Conservation (phyloP, 257 asterid genomes). For the Phtheirospermum japonicum region DNA sequence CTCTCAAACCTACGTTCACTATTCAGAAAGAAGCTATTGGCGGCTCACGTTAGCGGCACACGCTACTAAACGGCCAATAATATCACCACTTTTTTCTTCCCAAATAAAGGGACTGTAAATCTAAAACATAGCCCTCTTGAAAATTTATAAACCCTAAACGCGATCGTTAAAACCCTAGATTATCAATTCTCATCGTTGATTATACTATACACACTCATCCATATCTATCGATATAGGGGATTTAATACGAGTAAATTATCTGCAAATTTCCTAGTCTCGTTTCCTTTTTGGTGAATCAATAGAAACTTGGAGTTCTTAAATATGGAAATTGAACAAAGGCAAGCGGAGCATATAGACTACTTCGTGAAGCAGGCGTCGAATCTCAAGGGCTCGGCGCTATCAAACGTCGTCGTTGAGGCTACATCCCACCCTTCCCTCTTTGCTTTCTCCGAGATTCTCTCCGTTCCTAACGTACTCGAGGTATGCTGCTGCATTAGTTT, state of each 20-base stretch:
- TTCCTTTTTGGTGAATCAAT: conserved; percentile 21
- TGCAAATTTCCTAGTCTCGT: neutral
- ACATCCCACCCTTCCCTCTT: conserved; percentile 94
- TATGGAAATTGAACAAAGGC: conserved; percentile 89
- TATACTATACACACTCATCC: too few relatives aligned
- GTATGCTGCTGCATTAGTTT: conserved; percentile 29
- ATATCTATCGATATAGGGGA: too few relatives aligned
- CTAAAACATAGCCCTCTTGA: too few relatives aligned
- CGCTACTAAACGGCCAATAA: too few relatives aligned
- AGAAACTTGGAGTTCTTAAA: conserved; percentile 23
- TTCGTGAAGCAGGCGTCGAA: conserved; percentile 73
- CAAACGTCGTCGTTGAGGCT: conserved; percentile 64
- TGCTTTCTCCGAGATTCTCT: conserved; percentile 92
- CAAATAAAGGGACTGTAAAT: too few relatives aligned
- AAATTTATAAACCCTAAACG: conserved; percentile 30
- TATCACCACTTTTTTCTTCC: too few relatives aligned
- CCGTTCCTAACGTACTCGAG: conserved; percentile 64
- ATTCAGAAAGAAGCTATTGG: too few relatives aligned
- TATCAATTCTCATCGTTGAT: conserved; percentile 9
- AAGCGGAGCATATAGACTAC: conserved; percentile 75
- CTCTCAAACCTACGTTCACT: too few relatives aligned
- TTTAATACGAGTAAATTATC: conserved; percentile 5
- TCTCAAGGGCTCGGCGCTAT: conserved; percentile 54
- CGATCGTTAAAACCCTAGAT: conserved; percentile 29
- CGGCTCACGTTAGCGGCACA: too few relatives aligned